These are phyloP conservation scores for Kalmusia sp. DNA, from an alignment of 2,329 filamentous ascomycete species.

Conservation along the genomic window DNA sequence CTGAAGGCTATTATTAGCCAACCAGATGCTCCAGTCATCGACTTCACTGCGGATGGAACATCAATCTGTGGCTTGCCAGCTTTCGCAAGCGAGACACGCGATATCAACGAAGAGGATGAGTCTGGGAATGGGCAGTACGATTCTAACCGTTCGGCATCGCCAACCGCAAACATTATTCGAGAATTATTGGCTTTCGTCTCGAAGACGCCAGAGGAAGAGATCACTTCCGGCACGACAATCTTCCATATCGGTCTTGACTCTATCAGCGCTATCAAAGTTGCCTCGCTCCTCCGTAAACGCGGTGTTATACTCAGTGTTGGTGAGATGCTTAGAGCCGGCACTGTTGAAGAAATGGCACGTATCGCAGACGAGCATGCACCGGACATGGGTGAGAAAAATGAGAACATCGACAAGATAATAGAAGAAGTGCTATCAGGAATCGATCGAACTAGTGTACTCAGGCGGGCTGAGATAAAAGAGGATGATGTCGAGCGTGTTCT, in stretches of 20 bases:
- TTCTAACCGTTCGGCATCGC: constrained; percentile 30
- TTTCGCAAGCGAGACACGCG: constrained; percentile 41
- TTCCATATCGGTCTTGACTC: constrained; percentile 91
- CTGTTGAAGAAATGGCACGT: constrained; percentile 68
- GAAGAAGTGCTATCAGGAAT: constrained; percentile 45
- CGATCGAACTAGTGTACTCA: constrained; percentile 50
- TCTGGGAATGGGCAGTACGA: neutral
- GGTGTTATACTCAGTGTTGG: constrained; percentile 71
- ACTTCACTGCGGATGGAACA: constrained; percentile 59
- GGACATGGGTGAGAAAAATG: neutral
- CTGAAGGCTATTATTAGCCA: constrained; percentile 63
- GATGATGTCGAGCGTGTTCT: constrained; percentile 64
- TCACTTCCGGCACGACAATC: constrained; percentile 69
- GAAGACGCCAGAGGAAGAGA: constrained; percentile 62
- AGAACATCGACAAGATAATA: constrained; percentile 11
- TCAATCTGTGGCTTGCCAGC: constrained; percentile 70
- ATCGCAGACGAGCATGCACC: constrained; percentile 30
- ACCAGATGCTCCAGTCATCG: constrained; percentile 60
- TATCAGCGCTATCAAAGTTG: constrained; percentile 87
- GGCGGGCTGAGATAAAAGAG: constrained; percentile 48
- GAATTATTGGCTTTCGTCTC: constrained; percentile 64
- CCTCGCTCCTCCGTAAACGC: constrained; percentile 70
- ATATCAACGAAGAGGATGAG: neutral
- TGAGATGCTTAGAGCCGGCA: constrained; percentile 72
- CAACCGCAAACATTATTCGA: constrained; percentile 51